Percentiles rank a stretch among this genome's conserved stretches.
phyloP scores from a whole-genome alignment of 176 grass and related monocot genomes.

The Metroxylon sagu region DNA sequence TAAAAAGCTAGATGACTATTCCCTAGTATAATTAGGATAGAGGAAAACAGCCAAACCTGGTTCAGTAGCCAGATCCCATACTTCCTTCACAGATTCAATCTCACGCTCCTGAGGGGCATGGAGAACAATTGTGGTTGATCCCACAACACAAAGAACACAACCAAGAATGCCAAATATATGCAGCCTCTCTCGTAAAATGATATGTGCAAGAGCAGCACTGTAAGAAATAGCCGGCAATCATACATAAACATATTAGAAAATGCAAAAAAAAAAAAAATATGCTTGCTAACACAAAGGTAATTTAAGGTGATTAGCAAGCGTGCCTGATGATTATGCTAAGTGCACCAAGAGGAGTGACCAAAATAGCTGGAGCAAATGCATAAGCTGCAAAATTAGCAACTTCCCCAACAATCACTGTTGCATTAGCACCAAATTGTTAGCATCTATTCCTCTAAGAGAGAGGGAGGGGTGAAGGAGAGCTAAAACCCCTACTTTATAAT shows the following conservation, averaged over 20 bases:
- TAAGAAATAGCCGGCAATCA: background rate
- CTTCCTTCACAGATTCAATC: slow-evolving; percentile 66
- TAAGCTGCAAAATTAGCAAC: slow-evolving; percentile 85
- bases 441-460: no score
- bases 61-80: slow-evolving; percentile 81
- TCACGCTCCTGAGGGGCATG: slow-evolving; percentile 74
- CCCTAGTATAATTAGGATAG: no score
- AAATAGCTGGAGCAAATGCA: slow-evolving; percentile 81
- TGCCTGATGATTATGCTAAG: slow-evolving; percentile 91
- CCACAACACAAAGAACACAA: slow-evolving; percentile 71
- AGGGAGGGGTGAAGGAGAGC: no score
- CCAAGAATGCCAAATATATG: slow-evolving; percentile 77
- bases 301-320: background rate
- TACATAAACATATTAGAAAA: background rate
- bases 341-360: slow-evolving; percentile 85
- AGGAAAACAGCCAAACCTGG: slow-evolving; percentile 43
- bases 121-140: slow-evolving; percentile 72
- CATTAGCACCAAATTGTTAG: background rate
- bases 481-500: no score
- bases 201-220: slow-evolving; percentile 62
- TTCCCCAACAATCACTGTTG: slow-evolving; percentile 81
- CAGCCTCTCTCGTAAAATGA: slow-evolving; percentile 70
- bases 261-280: no score
- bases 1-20: no score
- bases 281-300: slow-evolving; percentile 2